A percentile compares a stretch with the other conserved stretches of the same genome.
Evolutionary conservation across 1,284 basidiomycete genomes (phyloP).

Genomic region (Sporisorium reilianum): DNA sequence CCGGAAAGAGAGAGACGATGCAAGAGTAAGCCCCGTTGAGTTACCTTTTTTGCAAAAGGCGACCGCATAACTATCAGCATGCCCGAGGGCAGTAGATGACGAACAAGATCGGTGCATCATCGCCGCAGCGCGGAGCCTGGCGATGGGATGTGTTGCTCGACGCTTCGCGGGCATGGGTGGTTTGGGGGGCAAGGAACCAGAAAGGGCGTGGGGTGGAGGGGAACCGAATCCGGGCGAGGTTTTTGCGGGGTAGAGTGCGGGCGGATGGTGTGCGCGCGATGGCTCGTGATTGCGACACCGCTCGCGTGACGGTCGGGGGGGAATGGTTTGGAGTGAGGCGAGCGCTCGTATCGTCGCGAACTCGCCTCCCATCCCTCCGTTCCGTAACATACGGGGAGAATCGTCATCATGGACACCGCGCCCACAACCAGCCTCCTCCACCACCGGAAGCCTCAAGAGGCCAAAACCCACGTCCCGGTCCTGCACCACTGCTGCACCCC

Average conservation of each 20-base stretch:
- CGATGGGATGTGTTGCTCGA: conserved; percentile 23
- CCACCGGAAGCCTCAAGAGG: not conserved
- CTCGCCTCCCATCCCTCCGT: conserved; percentile 17
- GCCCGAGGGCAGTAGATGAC: conserved; percentile 21
- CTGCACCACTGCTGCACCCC: conserved; percentile 13
- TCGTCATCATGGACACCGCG: not conserved
- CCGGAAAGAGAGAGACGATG: conserved; percentile 42
- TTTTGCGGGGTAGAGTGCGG: not conserved
- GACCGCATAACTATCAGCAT: conserved; percentile 60
- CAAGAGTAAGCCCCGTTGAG: conserved; percentile 62
- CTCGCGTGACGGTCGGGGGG: not conserved
- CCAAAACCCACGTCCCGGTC: conserved; percentile 17
- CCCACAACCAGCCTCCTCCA: not conserved
- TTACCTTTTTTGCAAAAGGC: conserved; percentile 37
- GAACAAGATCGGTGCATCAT: conserved; percentile 40
- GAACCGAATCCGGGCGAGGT: conserved; percentile 16
- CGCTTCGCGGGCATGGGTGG: not conserved
- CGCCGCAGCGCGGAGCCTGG: not conserved
- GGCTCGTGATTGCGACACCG: not conserved
- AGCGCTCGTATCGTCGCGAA: conserved; percentile 38
- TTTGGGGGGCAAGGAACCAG: not conserved
- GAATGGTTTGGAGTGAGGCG: conserved; percentile 25
- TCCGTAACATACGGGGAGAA: too few relatives aligned
- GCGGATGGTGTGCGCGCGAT: not conserved
- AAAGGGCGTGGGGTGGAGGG: not conserved